Conservation (phyloP, 768 basidiomycete species). For the Lyophyllum decastes region DNA sequence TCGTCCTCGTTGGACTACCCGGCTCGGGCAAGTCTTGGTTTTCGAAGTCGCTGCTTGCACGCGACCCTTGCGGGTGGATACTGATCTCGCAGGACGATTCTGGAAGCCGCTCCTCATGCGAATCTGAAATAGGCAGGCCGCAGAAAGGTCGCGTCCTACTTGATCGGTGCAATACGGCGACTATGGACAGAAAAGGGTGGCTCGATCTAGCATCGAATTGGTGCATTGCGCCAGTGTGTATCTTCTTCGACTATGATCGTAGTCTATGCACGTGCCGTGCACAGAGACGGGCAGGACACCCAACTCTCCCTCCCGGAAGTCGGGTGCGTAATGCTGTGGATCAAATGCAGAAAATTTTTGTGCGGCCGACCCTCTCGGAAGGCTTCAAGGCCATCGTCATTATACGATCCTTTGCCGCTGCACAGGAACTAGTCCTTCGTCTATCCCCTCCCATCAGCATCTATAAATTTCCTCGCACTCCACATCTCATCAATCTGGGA, state of each 20-base stretch:
- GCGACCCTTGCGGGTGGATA: conserved; percentile 44
- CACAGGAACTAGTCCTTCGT: conserved; percentile 43
- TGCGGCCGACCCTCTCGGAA: conserved; percentile 45
- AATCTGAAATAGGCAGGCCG: conserved; percentile 46
- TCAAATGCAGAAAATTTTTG: conserved; percentile 51
- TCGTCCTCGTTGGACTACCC: conserved; percentile 61
- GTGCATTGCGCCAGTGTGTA: conserved; percentile 44
- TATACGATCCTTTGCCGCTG: conserved; percentile 52
- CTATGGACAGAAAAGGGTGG: conserved; percentile 50
- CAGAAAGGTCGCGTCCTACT: conserved; percentile 45
- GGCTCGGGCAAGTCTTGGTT: conserved; percentile 66
- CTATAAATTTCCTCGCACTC: conserved; percentile 62
- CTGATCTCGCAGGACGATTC: conserved; percentile 59
- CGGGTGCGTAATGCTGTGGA: conserved; percentile 56
- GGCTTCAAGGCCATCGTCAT: conserved; percentile 53
- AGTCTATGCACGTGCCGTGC: conserved; percentile 54
- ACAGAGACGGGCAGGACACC: conserved; percentile 57
- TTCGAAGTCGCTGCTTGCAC: conserved; percentile 43
- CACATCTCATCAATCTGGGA: conserved; percentile 60
- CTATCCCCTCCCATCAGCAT: conserved; percentile 45
- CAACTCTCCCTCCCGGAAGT: conserved; percentile 56
- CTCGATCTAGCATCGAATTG: conserved; percentile 49
- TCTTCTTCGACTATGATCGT: conserved; percentile 56
- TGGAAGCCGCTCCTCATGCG: conserved; percentile 50
- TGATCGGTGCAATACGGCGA: conserved; percentile 57